These are phyloP conservation scores for Ceriops zippeliana DNA, from an alignment of 345 rosid genomes.

Conservation along the genomic window DNA sequence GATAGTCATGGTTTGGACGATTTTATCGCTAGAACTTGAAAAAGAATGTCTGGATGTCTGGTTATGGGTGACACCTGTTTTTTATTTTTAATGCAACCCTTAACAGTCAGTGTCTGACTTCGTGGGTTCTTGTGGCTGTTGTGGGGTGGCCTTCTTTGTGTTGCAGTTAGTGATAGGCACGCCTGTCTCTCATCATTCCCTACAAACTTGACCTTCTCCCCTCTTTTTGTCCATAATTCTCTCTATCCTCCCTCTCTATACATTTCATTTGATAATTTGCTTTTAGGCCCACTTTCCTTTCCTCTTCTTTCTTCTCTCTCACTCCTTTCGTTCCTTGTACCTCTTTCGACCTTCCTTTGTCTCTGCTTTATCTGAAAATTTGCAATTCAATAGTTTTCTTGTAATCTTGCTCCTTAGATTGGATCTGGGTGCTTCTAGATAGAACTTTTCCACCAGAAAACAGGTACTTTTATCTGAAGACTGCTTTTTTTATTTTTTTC, in stretches of 20 bases:
- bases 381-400: constrained; percentile 6
- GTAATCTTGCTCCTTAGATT: constrained; percentile 28
- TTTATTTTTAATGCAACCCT: neutral
- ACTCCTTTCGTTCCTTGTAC: constrained; percentile 18
- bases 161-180: constrained; percentile 93
- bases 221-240: constrained; percentile 4
- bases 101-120: neutral
- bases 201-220: constrained; percentile 42
- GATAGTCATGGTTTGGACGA: too few relatives aligned
- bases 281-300: constrained; percentile 2
- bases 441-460: constrained; percentile 21
- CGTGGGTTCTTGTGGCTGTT: constrained; percentile 30
- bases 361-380: neutral
- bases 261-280: neutral
- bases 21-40: too few relatives aligned
- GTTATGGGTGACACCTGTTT: too few relatives aligned
- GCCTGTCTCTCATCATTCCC: constrained; percentile 92
- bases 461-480: constrained; percentile 28
- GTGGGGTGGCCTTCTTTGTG: constrained; percentile 32
- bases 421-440: constrained; percentile 51
- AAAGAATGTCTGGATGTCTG: too few relatives aligned
- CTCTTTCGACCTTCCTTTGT: constrained; percentile 16
- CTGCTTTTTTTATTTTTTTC: neutral
- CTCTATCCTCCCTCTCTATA: constrained; percentile 1
- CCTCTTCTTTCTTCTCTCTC: constrained; percentile 18